phyloP scores from a whole-genome alignment of 78 protist genomes.

The Blattamonas nauphoetae region DNA sequence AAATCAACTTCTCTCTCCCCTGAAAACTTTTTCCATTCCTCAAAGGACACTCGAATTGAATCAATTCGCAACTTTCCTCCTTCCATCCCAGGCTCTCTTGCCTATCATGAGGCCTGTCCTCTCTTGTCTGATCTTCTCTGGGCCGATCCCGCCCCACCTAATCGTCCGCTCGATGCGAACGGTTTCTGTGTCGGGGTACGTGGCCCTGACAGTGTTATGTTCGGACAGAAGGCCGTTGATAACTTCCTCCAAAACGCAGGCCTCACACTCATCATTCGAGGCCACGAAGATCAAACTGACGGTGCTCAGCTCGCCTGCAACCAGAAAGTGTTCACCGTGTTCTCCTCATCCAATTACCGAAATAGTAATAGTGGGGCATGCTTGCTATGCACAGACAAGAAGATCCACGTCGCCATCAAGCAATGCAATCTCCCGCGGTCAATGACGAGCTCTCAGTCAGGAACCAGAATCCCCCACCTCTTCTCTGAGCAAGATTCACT shows the following conservation, averaged over 20 bases:
- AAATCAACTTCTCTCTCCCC: neutral
- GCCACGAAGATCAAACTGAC: conserved; percentile 4
- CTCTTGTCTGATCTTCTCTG: neutral
- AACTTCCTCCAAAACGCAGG: neutral
- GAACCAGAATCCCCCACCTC: neutral
- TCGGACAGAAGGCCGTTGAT: neutral
- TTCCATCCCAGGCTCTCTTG: neutral
- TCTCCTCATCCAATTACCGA: conserved; percentile 8
- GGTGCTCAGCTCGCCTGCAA: neutral
- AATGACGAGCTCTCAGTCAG: neutral
- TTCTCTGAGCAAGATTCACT: neutral
- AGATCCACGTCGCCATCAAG: neutral
- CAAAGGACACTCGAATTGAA: neutral
- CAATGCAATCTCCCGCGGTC: neutral
- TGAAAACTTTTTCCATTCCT: neutral
- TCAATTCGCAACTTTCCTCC: conserved; percentile 1
- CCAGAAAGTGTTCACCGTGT: neutral
- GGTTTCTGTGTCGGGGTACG: conserved; percentile 5
- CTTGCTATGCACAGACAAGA: neutral
- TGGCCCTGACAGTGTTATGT: conserved; percentile 1
- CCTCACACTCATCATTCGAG: neutral
- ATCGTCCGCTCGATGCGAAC: neutral
- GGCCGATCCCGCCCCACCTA: conserved; percentile 11
- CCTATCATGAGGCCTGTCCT: neutral
- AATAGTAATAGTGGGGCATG: neutral